Percentiles rank a stretch among this genome's conserved stretches.
These are phyloP conservation scores for Paxillus involutus DNA, from an alignment of 768 basidiomycete genomes.

Conservation along the genomic window DNA sequence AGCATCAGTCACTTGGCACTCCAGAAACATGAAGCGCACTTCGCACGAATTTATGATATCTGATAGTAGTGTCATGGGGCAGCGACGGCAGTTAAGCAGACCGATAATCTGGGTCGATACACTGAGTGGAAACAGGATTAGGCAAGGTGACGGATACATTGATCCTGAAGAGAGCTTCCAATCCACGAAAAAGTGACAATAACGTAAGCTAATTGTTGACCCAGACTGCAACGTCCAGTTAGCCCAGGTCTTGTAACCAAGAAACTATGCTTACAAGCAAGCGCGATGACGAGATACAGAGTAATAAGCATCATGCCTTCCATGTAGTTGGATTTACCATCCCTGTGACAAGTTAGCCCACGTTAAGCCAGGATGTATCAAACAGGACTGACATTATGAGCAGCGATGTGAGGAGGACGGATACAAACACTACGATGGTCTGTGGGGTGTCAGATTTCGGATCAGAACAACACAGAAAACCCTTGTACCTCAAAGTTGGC, in stretches of 20 bases:
- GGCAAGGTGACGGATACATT: no score
- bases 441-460: conserved; percentile 23
- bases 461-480: not conserved
- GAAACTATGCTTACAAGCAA: conserved; percentile 35
- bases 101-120: no score
- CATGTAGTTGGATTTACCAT: conserved; percentile 90
- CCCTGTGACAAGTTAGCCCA: conserved; percentile 37
- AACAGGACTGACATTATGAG: conserved; percentile 58
- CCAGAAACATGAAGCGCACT: no score
- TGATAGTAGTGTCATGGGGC: no score
- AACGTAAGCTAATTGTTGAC: not conserved
- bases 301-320: conserved; percentile 73
- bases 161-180: not conserved
- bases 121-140: no score
- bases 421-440: conserved; percentile 85
- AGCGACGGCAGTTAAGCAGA: no score
- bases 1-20: not conserved
- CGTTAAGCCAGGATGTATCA: not conserved
- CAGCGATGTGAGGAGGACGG: conserved; percentile 85
- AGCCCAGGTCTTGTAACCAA: not conserved
- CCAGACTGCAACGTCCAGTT: conserved; percentile 7
- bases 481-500: conserved; percentile 73
- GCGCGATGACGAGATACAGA: conserved; percentile 38
- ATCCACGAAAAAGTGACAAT: not conserved
- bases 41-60: no score